Percentiles rank a stretch among this genome's conserved stretches.
Evolutionary conservation across 495 filamentous ascomycete species (phyloP).

Genomic region (Ramalina intermedia): DNA sequence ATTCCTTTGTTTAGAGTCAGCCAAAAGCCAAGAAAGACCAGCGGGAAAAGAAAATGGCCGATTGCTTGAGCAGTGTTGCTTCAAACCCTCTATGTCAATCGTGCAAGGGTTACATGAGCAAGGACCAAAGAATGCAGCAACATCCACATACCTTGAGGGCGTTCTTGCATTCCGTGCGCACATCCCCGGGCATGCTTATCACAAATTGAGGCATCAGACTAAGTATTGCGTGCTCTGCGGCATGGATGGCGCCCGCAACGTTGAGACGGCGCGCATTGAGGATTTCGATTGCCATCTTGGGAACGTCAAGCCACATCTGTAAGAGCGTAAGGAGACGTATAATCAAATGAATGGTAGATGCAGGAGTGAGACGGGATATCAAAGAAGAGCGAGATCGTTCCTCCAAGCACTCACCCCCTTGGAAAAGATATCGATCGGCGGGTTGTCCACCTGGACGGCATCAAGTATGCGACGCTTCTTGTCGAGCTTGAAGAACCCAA

Average conservation of each 20-base stretch:
- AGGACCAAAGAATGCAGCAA: background rate
- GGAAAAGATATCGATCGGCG: conserved; percentile 65
- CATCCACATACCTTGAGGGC: conserved; percentile 33
- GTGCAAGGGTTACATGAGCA: background rate
- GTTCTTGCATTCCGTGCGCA: conserved; percentile 86
- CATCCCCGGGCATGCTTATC: conserved; percentile 70
- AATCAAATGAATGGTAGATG: background rate
- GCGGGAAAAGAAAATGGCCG: background rate
- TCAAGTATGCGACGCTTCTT: conserved; percentile 72
- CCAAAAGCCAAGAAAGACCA: background rate
- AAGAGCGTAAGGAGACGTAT: too few species aligned
- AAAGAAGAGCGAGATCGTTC: background rate
- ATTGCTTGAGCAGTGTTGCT: background rate
- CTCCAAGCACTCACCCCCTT: conserved; percentile 35
- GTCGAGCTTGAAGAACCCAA: conserved; percentile 94
- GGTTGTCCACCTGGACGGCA: conserved; percentile 84
- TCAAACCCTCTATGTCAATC: background rate
- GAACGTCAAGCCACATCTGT: conserved; percentile 86
- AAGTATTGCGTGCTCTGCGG: conserved; percentile 81
- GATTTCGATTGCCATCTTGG: conserved; percentile 61
- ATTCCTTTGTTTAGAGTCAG: conserved; percentile 29
- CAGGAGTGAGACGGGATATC: background rate
- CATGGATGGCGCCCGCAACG: conserved; percentile 81
- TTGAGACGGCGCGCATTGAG: conserved; percentile 58
- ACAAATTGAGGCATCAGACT: conserved; percentile 82